Conservation (phyloP, 2,329 filamentous ascomycete genomes). For the Orbilia ellipsospora region DNA sequence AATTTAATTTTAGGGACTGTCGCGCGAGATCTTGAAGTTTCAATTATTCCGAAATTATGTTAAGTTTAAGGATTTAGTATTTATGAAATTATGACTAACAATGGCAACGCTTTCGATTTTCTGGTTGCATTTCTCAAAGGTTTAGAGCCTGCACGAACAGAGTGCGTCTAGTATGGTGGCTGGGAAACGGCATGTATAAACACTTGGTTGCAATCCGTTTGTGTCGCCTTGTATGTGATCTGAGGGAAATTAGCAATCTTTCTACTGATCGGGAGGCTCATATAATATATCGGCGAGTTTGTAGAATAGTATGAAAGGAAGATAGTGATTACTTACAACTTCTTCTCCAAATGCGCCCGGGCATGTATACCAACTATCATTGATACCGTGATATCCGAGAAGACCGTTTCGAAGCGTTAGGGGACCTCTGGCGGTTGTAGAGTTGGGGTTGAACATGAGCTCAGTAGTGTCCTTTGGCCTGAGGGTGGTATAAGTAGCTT, state of each 20-base stretch:
- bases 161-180: slow-evolving; percentile 21
- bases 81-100: no score
- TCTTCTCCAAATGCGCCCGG: slow-evolving; percentile 29
- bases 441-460: slow-evolving; percentile 31
- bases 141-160: no score
- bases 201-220: slow-evolving; percentile 12
- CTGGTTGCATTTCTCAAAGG: no score
- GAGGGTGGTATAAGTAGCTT: slow-evolving; percentile 18
- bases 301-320: no score
- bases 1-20: no score
- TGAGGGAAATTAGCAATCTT: neutral
- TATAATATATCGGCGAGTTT: no score
- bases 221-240: slow-evolving; percentile 25
- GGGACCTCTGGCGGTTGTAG: slow-evolving; percentile 13
- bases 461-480: slow-evolving; percentile 20
- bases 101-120: no score
- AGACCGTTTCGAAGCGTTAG: slow-evolving; percentile 23
- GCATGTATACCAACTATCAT: slow-evolving; percentile 24
- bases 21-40: no score
- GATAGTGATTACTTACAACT: slow-evolving; percentile 18
- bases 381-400: slow-evolving; percentile 33
- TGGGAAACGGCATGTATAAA: slow-evolving; percentile 25
- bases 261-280: neutral
- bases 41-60: no score
- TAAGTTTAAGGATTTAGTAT: no score